Percentiles rank a stretch among this genome's conserved stretches.
Evolutionary conservation across 352 stramenopile genomes (phyloP).

Genomic region (Pythium folliculosum): DNA sequence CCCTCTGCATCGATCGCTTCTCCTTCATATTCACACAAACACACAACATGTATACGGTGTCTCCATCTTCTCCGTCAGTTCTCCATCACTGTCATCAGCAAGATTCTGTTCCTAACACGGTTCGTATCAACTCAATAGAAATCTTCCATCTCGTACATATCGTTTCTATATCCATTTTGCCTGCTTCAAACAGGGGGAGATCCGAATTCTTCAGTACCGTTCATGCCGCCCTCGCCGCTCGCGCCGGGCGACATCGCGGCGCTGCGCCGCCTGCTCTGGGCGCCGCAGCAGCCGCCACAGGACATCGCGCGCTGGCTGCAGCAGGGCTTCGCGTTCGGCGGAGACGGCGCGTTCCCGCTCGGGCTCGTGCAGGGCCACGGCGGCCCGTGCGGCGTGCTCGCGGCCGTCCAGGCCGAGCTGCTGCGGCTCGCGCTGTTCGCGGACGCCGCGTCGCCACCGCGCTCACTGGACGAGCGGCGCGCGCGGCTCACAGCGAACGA

Average conservation of each 20-base stretch:
- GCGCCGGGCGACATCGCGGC: slow-evolving; percentile 14
- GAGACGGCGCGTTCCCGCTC: slow-evolving; percentile 43
- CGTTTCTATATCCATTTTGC: too few relatives aligned
- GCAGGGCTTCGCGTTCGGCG: slow-evolving; percentile 55
- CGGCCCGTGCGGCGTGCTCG: slow-evolving; percentile 82
- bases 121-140: neutral
- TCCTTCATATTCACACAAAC: slow-evolving; percentile 17
- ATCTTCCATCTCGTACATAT: neutral
- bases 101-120: neutral
- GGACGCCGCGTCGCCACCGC: neutral
- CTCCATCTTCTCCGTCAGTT: too few relatives aligned
- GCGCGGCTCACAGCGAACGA: neutral
- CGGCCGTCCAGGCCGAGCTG: slow-evolving; percentile 75
- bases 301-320: slow-evolving; percentile 57
- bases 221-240: neutral
- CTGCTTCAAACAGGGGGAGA: neutral
- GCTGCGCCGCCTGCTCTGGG: slow-evolving; percentile 50
- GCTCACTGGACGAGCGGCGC: slow-evolving; percentile 4
- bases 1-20: neutral
- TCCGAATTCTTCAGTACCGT: too few relatives aligned
- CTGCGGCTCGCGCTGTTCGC: slow-evolving; percentile 58
- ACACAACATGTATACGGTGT: too few relatives aligned
- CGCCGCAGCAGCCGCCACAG: slow-evolving; percentile 21
- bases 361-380: slow-evolving; percentile 75
- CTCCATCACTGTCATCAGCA: too few relatives aligned